Evolutionary conservation across 352 stramenopile genomes (phyloP).

Genomic region (Globisporangium iwayamae): DNA sequence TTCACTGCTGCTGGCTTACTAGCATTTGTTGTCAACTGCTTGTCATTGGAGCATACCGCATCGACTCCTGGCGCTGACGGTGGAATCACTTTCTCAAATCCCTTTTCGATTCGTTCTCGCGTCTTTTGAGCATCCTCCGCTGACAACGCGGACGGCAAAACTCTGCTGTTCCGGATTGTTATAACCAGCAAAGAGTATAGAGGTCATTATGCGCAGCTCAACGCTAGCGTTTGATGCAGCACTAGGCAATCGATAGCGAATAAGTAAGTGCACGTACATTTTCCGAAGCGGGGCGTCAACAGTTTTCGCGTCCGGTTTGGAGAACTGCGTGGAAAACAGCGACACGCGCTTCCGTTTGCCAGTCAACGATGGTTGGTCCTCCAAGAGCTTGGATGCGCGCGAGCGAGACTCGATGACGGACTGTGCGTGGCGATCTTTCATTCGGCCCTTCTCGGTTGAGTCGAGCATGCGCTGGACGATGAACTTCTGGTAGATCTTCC

Average conservation of each 20-base stretch:
- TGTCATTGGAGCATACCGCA: no score
- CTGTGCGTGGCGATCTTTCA: constrained; percentile 78
- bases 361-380: constrained; percentile 11
- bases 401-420: constrained; percentile 71
- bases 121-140: constrained; percentile 26
- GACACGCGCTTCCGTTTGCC: constrained; percentile 14
- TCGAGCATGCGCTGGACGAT: constrained; percentile 78
- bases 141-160: constrained; percentile 36
- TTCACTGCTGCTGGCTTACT: background rate
- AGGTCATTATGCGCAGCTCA: no score
- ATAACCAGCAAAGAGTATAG: background rate
- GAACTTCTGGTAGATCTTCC: constrained; percentile 73
- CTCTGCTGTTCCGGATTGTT: background rate
- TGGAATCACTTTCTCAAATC: constrained; percentile 21
- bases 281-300: background rate
- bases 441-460: constrained; percentile 69
- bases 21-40: background rate
- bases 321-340: constrained; percentile 6
- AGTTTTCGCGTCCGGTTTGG: constrained; percentile 16
- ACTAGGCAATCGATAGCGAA: background rate
- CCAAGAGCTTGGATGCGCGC: constrained; percentile 62
- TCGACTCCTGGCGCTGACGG: no score
- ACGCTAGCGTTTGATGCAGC: no score
- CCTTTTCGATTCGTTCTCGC: constrained; percentile 38
- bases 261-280: constrained; percentile 6